Base-by-base conservation (phyloP, 2,329 filamentous ascomycete species). In the Trichoderma aggressivum region DNA sequence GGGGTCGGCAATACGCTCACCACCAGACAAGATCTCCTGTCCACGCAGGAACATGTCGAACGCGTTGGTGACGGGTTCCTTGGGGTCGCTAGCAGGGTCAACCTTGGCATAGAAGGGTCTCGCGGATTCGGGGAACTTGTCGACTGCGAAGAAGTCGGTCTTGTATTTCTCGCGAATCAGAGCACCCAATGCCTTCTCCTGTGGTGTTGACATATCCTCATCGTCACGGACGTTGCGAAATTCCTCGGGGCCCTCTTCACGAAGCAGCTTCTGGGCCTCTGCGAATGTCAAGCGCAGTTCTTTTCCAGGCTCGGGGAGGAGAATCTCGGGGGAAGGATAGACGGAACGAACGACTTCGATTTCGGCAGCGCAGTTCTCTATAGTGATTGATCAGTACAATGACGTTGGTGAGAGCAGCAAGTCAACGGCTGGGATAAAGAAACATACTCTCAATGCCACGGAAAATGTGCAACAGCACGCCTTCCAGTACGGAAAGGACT, bases 91-190 rank as follows among this genome's bases (percentile, higher is more conserved):
- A 56, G 87, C 84, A 3, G 89, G 88, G 78, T 92, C 92, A 63
- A 91, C 89, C 85, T 94, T 94, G 74, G 94, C 94, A 82, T 98
- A 98, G 82, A 97, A 97, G 6, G 95, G 95, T 34, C 96, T 89
- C 24, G 96, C 93, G 47, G 86, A 86, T 81, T 96, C 90, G 58
- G 96, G 96, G 86, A 97, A 99, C 83, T 98, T 96, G 86, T 98
- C 95, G 73, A 99, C 88, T 26, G 97, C 91, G 84, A 97, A 98
- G 84, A 98, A 98, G 84, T 99, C 96, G 72, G 94, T 96, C 79
- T 92, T 89, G 87, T 92, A 97, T 84, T 97, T 98, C 77, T 93
- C 87, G 71, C 93, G 91, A 75, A 98, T 89, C 61, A 98, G 86
- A 30, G 90, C 90, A 71, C 96, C 96, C 10, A 98, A 90, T n/a